phyloP scores from a whole-genome alignment of 1,284 basidiomycete species.

The Melampsora americana region DNA sequence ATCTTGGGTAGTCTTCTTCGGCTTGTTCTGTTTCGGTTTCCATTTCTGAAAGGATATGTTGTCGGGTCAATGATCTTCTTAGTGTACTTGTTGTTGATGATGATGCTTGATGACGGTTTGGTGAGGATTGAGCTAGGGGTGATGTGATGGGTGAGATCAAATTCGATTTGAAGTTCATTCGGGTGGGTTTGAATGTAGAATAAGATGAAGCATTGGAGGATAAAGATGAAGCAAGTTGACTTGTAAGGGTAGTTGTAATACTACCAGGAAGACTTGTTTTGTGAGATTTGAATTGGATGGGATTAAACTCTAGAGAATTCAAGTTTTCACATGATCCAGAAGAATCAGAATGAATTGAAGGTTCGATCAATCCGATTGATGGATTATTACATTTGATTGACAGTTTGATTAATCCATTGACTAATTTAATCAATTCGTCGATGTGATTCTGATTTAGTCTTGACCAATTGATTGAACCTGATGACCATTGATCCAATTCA shows the following conservation, averaged over 20 bases:
- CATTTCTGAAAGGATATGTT: not conserved
- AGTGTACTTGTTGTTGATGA: constrained; percentile 15
- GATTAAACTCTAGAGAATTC: not conserved
- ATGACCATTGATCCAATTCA: constrained; percentile 17
- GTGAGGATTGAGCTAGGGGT: constrained; percentile 25
- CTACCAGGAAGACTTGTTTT: not conserved
- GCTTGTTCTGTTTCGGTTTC: too few species aligned
- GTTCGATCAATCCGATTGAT: not conserved
- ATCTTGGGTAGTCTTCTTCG: not conserved
- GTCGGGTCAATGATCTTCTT: constrained; percentile 13
- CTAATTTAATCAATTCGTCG: constrained; percentile 20
- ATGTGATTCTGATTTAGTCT: constrained; percentile 7
- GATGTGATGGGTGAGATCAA: constrained; percentile 9
- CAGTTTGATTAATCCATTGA: constrained; percentile 28
- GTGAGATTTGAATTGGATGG: not conserved
- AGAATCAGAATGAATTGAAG: not conserved
- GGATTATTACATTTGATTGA: constrained; percentile 15
- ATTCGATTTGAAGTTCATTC: constrained; percentile 19
- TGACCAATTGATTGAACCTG: constrained; percentile 9
- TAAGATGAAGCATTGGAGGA: constrained; percentile 19
- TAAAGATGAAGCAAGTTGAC: constrained; percentile 12
- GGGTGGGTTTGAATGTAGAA: constrained; percentile 18
- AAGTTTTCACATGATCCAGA: not conserved
- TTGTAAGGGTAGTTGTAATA: not conserved
- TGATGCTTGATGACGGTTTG: not conserved